Evolutionary conservation across 768 basidiomycete genomes (phyloP), one percentile per base, ranked within the genome.

Genomic region (Cystofilobasidium macerans): DNA sequence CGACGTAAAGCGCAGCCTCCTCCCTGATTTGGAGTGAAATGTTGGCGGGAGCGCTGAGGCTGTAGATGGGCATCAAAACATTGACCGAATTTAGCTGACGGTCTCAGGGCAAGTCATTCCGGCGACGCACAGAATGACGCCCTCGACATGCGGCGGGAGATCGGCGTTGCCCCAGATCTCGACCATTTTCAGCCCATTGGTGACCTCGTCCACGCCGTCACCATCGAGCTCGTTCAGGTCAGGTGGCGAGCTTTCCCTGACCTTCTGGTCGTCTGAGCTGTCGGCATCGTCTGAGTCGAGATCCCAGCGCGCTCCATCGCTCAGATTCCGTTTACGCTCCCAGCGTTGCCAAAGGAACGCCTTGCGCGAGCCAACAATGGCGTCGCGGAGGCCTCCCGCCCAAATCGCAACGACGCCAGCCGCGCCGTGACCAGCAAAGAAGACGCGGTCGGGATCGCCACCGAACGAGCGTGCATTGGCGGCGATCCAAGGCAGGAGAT

Each of bases 151-250:
- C n/a, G 58, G 64, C 12, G 58, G 56, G 30, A 43, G 38, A 1
- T 35, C 43, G 35, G 56, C 32, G 57, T 32, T 57, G 12, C 58
- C 64, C 43, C 43, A 65, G 0, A 65, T 18, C n/a, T 59, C 64
- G 1, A 65, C 45, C 47, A 40, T 45, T 45, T 59, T 65, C 40
- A 65, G 35, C 24, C 64, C 64, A 33, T 65, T 65, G 1, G 57
- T 33, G 26, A 65, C 47, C 33, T 51, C 64, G 20, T 65, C 64
- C 1, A 48, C 64, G 22, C 64, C 64, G 1, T 65, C 64, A 9
- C 64, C 64, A 30, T 65, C 64, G 3, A 65, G 43, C 62, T 63
- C 62, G 13, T 33, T 36, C 28, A 63, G 40, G 7, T 51, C 60
- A n/a, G n/a, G n/a, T 24, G 42, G 18, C 62, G 36, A 51, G 26